phyloP scores from a whole-genome alignment of 805 yeast genomes.

The Helenozyma rhizophorensis region DNA sequence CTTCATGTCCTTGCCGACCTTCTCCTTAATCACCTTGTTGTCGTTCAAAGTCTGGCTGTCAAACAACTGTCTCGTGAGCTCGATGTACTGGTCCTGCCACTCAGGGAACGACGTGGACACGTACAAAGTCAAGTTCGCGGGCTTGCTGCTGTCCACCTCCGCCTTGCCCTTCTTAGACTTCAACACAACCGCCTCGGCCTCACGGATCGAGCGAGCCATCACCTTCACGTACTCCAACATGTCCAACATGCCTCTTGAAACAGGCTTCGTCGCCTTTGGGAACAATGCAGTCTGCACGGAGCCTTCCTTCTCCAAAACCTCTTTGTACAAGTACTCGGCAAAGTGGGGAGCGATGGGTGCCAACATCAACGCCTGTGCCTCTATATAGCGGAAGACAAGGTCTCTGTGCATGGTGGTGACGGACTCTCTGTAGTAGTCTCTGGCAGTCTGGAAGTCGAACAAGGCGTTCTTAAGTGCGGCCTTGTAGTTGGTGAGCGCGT shows the following conservation, averaged over 20 bases:
- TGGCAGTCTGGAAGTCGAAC: constrained; percentile 90
- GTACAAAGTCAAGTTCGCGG: constrained; percentile 68
- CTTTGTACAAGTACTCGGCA: constrained; percentile 85
- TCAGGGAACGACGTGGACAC: constrained; percentile 77
- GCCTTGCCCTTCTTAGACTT: constrained; percentile 80
- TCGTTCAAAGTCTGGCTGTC: constrained; percentile 61
- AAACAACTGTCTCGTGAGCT: constrained; percentile 70
- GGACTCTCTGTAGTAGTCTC: constrained; percentile 94
- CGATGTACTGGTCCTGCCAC: constrained; percentile 59
- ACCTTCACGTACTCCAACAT: constrained; percentile 77
- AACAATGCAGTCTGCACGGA: constrained; percentile 73
- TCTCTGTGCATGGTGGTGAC: constrained; percentile 73
- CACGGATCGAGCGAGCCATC: constrained; percentile 81
- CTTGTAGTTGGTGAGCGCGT: constrained; percentile 73
- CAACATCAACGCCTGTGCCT: constrained; percentile 75
- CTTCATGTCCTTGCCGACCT: constrained; percentile 86
- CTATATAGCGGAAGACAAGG: constrained; percentile 76
- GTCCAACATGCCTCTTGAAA: constrained; percentile 57
- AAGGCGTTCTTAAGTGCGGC: constrained; percentile 86
- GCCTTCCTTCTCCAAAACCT: constrained; percentile 59
- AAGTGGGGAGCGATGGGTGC: constrained; percentile 97
- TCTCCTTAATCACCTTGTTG: constrained; percentile 57
- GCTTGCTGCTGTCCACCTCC: constrained; percentile 70
- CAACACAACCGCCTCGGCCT: constrained; percentile 80
- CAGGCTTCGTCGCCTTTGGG: constrained; percentile 72